These are phyloP conservation scores for Musa troglodytarum DNA, from an alignment of 176 grass and related monocot species.

Conservation along the genomic window DNA sequence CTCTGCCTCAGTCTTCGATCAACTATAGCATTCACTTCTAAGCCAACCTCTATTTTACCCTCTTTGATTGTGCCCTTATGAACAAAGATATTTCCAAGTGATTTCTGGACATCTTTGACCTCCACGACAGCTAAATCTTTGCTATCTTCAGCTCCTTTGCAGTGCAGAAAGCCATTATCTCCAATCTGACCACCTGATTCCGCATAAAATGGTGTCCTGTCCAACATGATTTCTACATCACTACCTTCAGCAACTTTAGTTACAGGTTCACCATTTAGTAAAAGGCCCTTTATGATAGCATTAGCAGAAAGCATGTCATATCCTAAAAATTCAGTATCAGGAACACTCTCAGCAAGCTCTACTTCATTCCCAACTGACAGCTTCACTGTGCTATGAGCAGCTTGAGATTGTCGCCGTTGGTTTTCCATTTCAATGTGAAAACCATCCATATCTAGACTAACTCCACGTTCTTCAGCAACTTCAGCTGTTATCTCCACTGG, in stretches of 20 bases:
- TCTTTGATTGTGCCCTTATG: slow-evolving; percentile 85
- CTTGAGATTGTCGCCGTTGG: slow-evolving; percentile 85
- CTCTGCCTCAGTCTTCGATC: slow-evolving; percentile 75
- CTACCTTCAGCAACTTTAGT: slow-evolving; percentile 59
- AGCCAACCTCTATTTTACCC: slow-evolving; percentile 65
- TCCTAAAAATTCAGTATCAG: slow-evolving; percentile 81
- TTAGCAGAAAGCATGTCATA: slow-evolving; percentile 60
- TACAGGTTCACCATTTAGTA: slow-evolving; percentile 72
- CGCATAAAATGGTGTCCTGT: slow-evolving; percentile 91
- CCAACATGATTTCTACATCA: slow-evolving; percentile 83
- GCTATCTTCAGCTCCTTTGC: slow-evolving; percentile 38
- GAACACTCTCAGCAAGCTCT: slow-evolving; percentile 61
- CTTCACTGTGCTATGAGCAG: slow-evolving; percentile 79
- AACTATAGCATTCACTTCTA: slow-evolving; percentile 70
- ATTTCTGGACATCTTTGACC: slow-evolving; percentile 87
- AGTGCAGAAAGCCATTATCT: slow-evolving; percentile 75
- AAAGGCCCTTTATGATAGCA: slow-evolving; percentile 71
- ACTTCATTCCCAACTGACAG: slow-evolving; percentile 78
- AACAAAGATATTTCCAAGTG: slow-evolving; percentile 84
- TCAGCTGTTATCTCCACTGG: slow-evolving; percentile 93
- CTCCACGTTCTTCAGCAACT: slow-evolving; percentile 64
- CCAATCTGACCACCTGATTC: slow-evolving; percentile 96
- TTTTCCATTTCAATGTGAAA: slow-evolving; percentile 94
- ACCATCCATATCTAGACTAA: slow-evolving; percentile 66
- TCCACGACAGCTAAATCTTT: slow-evolving; percentile 51